Evolutionary conservation across 495 filamentous ascomycete genomes (phyloP).

Genomic region (Neohortaea acidophila): DNA sequence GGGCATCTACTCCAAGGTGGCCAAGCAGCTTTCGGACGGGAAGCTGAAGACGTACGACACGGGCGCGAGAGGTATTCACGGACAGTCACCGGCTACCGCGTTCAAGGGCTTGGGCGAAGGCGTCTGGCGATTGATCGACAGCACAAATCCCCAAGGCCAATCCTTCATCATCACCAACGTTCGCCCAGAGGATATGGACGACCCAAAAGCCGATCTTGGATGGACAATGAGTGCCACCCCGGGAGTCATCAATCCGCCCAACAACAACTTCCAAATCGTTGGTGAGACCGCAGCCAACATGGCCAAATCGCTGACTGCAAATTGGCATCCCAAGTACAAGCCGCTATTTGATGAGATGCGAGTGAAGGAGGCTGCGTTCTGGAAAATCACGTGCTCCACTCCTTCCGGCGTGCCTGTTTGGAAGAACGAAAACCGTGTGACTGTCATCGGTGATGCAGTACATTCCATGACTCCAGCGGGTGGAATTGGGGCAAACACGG

Average conservation of each 20-base stretch:
- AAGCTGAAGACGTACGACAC: conserved; percentile 39
- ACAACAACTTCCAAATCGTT: conserved; percentile 36
- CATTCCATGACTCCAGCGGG: conserved; percentile 49
- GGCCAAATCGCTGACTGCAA: conserved; percentile 31
- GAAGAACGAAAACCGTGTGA: conserved; percentile 37
- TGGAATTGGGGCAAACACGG: conserved; percentile 37
- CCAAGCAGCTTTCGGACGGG: conserved; percentile 35
- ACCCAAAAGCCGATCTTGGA: conserved; percentile 36
- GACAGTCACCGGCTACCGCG: conserved; percentile 37
- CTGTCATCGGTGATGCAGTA: conserved; percentile 44
- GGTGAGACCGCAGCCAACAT: conserved; percentile 36
- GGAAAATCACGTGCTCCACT: conserved; percentile 42
- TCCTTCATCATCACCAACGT: conserved; percentile 42
- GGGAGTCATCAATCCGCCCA: conserved; percentile 34
- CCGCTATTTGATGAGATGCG: conserved; percentile 38
- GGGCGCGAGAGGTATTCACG: conserved; percentile 40
- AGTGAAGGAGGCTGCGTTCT: conserved; percentile 37
- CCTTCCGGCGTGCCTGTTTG: conserved; percentile 36
- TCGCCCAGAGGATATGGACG: conserved; percentile 38
- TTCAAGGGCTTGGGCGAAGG: conserved; percentile 41
- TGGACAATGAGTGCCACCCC: conserved; percentile 41
- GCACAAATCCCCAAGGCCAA: conserved; percentile 24
- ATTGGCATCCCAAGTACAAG: conserved; percentile 36
- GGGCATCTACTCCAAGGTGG: conserved; percentile 37
- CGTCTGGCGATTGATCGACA: conserved; percentile 33